phyloP scores from a whole-genome alignment of 306 rosid species.

The Corylus heterophylla region DNA sequence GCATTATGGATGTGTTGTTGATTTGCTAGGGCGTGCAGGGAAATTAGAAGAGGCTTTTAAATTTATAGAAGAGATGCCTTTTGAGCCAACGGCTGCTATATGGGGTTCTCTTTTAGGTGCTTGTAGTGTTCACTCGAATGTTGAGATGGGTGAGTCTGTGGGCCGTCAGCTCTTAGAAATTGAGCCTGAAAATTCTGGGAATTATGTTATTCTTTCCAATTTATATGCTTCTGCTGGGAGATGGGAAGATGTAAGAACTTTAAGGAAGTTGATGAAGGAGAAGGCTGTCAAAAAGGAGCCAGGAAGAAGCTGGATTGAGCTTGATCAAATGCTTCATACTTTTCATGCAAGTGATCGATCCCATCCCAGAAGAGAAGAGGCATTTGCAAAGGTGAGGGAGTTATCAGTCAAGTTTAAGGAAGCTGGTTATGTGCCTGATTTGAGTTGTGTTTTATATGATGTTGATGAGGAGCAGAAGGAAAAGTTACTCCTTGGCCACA shows the following conservation, averaged over 20 bases:
- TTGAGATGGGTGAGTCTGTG: constrained; percentile 63
- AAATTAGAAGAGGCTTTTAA: constrained; percentile 64
- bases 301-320: constrained; percentile 84
- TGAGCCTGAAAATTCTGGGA: constrained; percentile 86
- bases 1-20: constrained; percentile 86
- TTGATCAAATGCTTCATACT: constrained; percentile 71
- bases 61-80: constrained; percentile 56
- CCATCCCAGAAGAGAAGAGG: constrained; percentile 87
- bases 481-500: constrained; percentile 74
- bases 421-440: constrained; percentile 73
- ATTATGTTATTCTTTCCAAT: constrained; percentile 83
- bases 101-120: constrained; percentile 91
- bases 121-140: constrained; percentile 68
- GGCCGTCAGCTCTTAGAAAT: constrained; percentile 66
- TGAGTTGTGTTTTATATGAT: constrained; percentile 76
- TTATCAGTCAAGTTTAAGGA: constrained; percentile 60
- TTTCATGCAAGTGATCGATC: constrained; percentile 77
- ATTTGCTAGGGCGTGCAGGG: constrained; percentile 88
- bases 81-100: constrained; percentile 76
- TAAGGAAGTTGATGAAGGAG: constrained; percentile 69
- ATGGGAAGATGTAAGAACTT: constrained; percentile 76
- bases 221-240: constrained; percentile 79
- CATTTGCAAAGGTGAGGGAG: constrained; percentile 60
- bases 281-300: constrained; percentile 73
- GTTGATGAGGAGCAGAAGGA: constrained; percentile 95